Evolutionary conservation across 176 grass and related monocot species (phyloP).

Genomic region (Hyparrhenia diplandra): DNA sequence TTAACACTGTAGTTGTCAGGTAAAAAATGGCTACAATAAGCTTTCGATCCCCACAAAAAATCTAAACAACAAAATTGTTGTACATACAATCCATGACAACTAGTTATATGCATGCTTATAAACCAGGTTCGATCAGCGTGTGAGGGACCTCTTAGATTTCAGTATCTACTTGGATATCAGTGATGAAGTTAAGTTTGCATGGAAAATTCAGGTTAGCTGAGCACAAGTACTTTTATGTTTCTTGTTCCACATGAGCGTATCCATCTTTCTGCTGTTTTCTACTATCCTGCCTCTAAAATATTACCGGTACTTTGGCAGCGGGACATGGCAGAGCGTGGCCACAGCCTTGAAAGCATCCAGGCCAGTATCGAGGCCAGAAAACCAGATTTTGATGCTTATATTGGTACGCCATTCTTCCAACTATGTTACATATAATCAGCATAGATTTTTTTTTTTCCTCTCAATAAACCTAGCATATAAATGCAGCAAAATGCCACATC

Average conservation of each 20-base stretch:
- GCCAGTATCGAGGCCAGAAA: constrained; percentile 85
- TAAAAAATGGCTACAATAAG: neutral
- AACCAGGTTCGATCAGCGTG: constrained; percentile 78
- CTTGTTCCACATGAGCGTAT: neutral
- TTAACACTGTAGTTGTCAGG: neutral
- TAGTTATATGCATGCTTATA: too few relatives aligned
- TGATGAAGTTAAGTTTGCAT: constrained; percentile 88
- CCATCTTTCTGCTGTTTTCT: too few relatives aligned
- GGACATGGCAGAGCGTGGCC: constrained; percentile 91
- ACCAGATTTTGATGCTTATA: constrained; percentile 83
- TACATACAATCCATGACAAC: too few relatives aligned
- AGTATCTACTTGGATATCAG: constrained; percentile 96
- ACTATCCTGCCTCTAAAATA: neutral
- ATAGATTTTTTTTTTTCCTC: neutral
- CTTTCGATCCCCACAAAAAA: too few relatives aligned
- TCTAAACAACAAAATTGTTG: too few relatives aligned
- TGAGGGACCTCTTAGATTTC: constrained; percentile 88
- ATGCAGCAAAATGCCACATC: constrained; percentile 3
- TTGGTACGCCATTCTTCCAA: constrained; percentile 55
- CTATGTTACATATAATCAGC: neutral
- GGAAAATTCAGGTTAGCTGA: constrained; percentile 89
- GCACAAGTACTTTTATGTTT: neutral
- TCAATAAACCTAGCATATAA: neutral
- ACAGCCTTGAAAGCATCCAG: constrained; percentile 93
- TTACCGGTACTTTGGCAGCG: constrained; percentile 38